phyloP scores from a whole-genome alignment of 1,284 basidiomycete species.

The Meira miltonrushii region DNA sequence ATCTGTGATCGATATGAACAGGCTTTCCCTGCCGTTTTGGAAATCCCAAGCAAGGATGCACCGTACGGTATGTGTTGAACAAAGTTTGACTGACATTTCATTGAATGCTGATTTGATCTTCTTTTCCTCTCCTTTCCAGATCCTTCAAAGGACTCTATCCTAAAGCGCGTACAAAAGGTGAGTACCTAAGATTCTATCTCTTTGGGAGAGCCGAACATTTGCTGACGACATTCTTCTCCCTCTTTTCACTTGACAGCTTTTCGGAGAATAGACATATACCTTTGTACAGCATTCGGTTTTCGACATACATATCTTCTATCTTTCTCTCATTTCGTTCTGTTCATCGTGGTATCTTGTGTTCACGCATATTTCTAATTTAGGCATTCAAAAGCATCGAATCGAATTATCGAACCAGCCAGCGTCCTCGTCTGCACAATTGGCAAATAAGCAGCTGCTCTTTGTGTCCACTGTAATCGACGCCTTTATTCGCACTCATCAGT shows the following conservation, averaged over 20 bases:
- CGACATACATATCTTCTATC: too few relatives aligned
- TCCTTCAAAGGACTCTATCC: constrained; percentile 89
- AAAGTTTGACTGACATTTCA: not conserved
- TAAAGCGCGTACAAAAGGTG: constrained; percentile 86
- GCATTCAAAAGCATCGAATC: too few relatives aligned
- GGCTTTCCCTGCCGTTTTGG: constrained; percentile 91
- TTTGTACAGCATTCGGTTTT: too few relatives aligned
- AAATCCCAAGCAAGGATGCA: constrained; percentile 84
- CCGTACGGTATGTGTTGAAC: constrained; percentile 52
- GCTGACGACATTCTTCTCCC: not conserved
- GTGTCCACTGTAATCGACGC: too few relatives aligned
- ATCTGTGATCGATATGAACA: constrained; percentile 91
- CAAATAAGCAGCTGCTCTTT: too few relatives aligned
- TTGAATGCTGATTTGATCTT: not conserved
- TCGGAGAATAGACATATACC: constrained; percentile 24
- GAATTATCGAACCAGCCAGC: too few relatives aligned
- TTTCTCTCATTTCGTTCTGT: too few relatives aligned
- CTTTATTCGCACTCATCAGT: too few relatives aligned
- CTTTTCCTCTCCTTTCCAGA: constrained; percentile 59
- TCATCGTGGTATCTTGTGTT: too few relatives aligned
- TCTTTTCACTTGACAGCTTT: constrained; percentile 23
- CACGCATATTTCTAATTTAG: too few relatives aligned
- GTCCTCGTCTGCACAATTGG: too few relatives aligned
- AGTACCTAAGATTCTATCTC: constrained; percentile 13
- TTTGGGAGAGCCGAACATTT: not conserved